These are phyloP conservation scores for Pseudogymnoascus sp. DNA, from an alignment of 2,329 filamentous ascomycete species.

Conservation along the genomic window DNA sequence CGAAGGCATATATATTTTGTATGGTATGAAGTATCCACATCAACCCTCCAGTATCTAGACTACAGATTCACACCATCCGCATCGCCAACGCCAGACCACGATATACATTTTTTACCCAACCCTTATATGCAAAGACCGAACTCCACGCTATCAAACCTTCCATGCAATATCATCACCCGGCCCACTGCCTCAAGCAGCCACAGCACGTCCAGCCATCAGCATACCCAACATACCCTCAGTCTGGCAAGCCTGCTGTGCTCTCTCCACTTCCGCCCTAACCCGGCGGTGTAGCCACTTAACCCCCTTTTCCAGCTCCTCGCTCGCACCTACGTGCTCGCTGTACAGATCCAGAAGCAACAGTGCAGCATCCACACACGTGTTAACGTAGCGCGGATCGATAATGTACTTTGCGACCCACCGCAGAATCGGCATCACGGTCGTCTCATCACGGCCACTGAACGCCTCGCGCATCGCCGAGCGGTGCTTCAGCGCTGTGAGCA, in stretches of 20 bases:
- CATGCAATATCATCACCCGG: constrained; percentile 3
- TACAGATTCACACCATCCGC: constrained; percentile 4
- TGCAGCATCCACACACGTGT: constrained; percentile 73
- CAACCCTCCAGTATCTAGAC: constrained; percentile 3
- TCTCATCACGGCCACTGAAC: constrained; percentile 71
- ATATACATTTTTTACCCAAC: constrained; percentile 8
- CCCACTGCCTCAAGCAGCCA: background rate
- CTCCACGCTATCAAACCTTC: constrained; percentile 9
- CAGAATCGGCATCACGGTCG: constrained; percentile 71
- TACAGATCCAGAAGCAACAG: constrained; percentile 83
- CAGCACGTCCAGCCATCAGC: constrained; percentile 43
- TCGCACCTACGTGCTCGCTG: constrained; percentile 66
- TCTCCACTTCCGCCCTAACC: constrained; percentile 71
- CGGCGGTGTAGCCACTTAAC: constrained; percentile 61
- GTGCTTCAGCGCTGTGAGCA: constrained; percentile 78
- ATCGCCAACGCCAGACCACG: constrained; percentile 5
- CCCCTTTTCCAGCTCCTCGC: constrained; percentile 60
- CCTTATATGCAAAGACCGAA: constrained; percentile 9
- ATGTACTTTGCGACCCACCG: constrained; percentile 77
- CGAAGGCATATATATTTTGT: constrained; percentile 1
- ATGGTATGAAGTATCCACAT: constrained; percentile 6
- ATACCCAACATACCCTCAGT: constrained; percentile 85
- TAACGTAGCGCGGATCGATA: constrained; percentile 71
- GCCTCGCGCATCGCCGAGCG: constrained; percentile 76
- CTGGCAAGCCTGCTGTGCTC: constrained; percentile 72